phyloP scores from a whole-genome alignment of 2,329 filamentous ascomycete genomes.

The Sphaerulina vaccinii region DNA sequence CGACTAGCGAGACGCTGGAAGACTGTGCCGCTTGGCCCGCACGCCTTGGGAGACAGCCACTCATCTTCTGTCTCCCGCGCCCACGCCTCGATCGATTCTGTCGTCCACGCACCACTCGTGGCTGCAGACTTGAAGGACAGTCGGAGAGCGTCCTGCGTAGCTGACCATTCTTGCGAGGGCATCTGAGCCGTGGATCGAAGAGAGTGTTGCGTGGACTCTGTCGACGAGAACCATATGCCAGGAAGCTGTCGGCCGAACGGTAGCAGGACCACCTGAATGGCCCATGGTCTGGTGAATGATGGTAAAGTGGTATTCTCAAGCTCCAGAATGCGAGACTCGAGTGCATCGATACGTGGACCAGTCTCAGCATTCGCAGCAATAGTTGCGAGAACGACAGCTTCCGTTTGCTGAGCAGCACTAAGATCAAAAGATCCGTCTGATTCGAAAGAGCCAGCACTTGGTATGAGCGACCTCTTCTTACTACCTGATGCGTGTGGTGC shows the following conservation, averaged over 20 bases:
- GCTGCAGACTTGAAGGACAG: slow-evolving; percentile 33
- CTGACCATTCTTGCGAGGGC: slow-evolving; percentile 50
- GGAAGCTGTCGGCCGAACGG: slow-evolving; percentile 62
- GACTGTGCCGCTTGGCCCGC: slow-evolving; percentile 60
- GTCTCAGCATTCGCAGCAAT: slow-evolving; percentile 40
- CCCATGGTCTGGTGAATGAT: slow-evolving; percentile 65
- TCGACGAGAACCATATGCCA: slow-evolving; percentile 53
- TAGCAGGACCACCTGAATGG: slow-evolving; percentile 72
- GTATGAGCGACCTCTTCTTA: slow-evolving; percentile 35
- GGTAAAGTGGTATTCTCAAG: slow-evolving; percentile 61
- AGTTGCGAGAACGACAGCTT: slow-evolving; percentile 36
- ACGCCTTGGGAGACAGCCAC: slow-evolving; percentile 69
- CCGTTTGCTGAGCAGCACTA: slow-evolving; percentile 37
- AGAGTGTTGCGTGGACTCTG: slow-evolving; percentile 39
- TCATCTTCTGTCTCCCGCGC: slow-evolving; percentile 45
- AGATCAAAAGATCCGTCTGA: slow-evolving; percentile 40
- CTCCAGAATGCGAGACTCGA: slow-evolving; percentile 51
- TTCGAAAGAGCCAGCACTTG: slow-evolving; percentile 41
- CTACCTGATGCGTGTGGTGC: slow-evolving; percentile 31
- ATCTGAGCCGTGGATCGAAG: slow-evolving; percentile 41
- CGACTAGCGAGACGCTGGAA: slow-evolving; percentile 73
- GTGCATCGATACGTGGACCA: slow-evolving; percentile 45
- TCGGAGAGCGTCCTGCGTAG: slow-evolving; percentile 29
- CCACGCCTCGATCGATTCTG: slow-evolving; percentile 51
- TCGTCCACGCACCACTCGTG: slow-evolving; percentile 49